Base-by-base conservation (phyloP, 208 protist genomes). In the Tritrichomonas musculus region DNA sequence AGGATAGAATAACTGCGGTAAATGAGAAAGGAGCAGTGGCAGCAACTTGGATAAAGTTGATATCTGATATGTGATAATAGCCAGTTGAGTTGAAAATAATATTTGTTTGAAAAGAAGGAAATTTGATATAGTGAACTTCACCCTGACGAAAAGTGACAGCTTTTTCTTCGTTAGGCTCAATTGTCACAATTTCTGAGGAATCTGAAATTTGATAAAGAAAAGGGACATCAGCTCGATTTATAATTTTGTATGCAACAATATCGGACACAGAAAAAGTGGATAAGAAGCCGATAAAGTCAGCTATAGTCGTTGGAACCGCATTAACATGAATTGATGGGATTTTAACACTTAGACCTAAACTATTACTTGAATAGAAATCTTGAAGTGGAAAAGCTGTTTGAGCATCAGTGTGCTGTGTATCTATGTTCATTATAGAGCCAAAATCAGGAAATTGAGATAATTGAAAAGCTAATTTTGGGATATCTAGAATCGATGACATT, bases 401-500 rank as follows among this genome's bases (percentile, higher is more conserved):
- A 39, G 22, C 17, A 57, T 88, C 47, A 39, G 47, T 14, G 33
- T 39, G 47, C 5, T 39, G 41, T 17, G n/a, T 60, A 57, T 57
- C 77, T 17, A n/a, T 53, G 5, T 13, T 3, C 11, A 57, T 17
- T n/a, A 88, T 57, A 33, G 27, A 11, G 11, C 3, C 3, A 69
- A 69, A n/a, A 33, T 69, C 25, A 13, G 64, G 64, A n/a, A 69
- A n/a, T 69, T 69, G 11, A 17, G 77, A 53, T 11, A 88, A 57
- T 57, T 44, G 27, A 33, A 36, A 0, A 25, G 25, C 17, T 33
- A 88, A 41, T 39, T 44, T 88, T 9, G 77, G 77, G 1, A 88
- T 57, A 88, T 88, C 77, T 20, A 88, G 57, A 39, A 88, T 88
- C 0, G 77, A 88, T 33, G 41, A 88, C 77, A 88, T 88, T 88